phyloP scores from a whole-genome alignment of 441 rosid genomes.

The Pelargonium citronellum region DNA sequence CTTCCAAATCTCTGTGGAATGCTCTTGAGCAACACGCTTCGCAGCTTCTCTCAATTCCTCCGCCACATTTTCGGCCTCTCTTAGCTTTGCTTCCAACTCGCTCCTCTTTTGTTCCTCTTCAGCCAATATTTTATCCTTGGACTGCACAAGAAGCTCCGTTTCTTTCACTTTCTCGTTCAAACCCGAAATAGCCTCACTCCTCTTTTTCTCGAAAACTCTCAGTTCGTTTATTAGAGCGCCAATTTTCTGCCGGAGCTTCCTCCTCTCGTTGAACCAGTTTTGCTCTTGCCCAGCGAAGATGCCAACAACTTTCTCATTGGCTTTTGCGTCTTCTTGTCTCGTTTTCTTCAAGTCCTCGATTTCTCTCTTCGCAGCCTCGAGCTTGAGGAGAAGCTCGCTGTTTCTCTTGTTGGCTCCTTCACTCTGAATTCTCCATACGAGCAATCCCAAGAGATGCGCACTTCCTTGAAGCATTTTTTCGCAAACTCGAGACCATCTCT shows the following conservation, averaged over 20 bases:
- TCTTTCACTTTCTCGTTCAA: constrained; percentile 46
- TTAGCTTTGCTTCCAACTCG: constrained; percentile 54
- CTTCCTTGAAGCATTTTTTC: constrained; percentile 56
- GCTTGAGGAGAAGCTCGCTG: constrained; percentile 38
- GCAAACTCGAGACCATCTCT: constrained; percentile 44
- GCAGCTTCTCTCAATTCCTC: constrained; percentile 52
- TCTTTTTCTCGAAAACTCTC: constrained; percentile 41
- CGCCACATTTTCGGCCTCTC: constrained; percentile 35
- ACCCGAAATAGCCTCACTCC: constrained; percentile 38
- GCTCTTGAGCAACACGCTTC: constrained; percentile 55
- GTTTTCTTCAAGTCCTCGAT: constrained; percentile 52
- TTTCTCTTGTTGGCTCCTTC: constrained; percentile 27
- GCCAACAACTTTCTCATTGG: constrained; percentile 85
- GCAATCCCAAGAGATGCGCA: constrained; percentile 60
- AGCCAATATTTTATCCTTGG: constrained; percentile 48
- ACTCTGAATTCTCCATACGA: constrained; percentile 57
- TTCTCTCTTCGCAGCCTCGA: constrained; percentile 47
- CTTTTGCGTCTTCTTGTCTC: constrained; percentile 72
- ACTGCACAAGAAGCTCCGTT: constrained; percentile 43
- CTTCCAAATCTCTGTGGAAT: constrained; percentile 67
- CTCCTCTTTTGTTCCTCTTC: constrained; percentile 46
- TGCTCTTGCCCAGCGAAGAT: constrained; percentile 80
- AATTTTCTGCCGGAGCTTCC: constrained; percentile 45
- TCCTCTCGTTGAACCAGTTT: constrained; percentile 67
- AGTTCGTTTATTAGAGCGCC: constrained; percentile 56